These are phyloP conservation scores for Ustilago sp. DNA, from an alignment of 1,284 basidiomycete species.

Conservation along the genomic window DNA sequence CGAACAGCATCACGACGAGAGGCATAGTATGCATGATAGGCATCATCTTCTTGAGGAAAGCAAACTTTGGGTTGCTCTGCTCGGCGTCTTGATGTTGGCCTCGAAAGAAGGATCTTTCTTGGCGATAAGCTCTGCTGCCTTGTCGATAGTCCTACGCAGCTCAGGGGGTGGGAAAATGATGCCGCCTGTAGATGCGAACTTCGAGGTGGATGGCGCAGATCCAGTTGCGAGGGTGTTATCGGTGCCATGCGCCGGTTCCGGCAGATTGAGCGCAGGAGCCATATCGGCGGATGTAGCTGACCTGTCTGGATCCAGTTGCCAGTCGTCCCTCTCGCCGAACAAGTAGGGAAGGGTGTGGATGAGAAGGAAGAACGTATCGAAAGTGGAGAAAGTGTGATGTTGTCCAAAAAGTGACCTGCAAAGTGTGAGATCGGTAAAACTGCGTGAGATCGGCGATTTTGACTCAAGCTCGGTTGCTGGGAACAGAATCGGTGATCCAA, in stretches of 20 bases:
- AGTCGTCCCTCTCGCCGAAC: background rate
- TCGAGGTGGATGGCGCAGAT: slow-evolving; percentile 27
- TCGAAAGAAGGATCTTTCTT: slow-evolving; percentile 66
- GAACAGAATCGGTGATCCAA: slow-evolving; percentile 28
- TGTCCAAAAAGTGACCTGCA: slow-evolving; percentile 8
- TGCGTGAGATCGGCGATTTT: slow-evolving; percentile 22
- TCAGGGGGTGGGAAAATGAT: slow-evolving; percentile 71
- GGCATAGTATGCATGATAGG: slow-evolving; percentile 67
- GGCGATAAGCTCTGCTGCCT: slow-evolving; percentile 92
- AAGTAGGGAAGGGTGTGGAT: background rate
- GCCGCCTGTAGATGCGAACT: slow-evolving; percentile 57
- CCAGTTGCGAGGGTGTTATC: slow-evolving; percentile 39
- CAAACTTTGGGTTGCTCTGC: slow-evolving; percentile 61
- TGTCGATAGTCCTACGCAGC: slow-evolving; percentile 87
- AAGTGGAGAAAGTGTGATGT: slow-evolving; percentile 13
- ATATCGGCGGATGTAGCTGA: slow-evolving; percentile 13
- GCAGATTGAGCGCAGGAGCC: slow-evolving; percentile 59
- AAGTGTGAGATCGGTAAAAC: slow-evolving; percentile 7
- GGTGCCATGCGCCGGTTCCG: slow-evolving; percentile 55
- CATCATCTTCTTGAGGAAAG: slow-evolving; percentile 62
- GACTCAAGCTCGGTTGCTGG: slow-evolving; percentile 12
- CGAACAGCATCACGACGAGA: slow-evolving; percentile 56
- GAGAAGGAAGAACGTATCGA: background rate
- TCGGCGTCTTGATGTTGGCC: slow-evolving; percentile 63
- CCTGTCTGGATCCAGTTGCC: background rate